Conservation (phyloP, 2,329 filamentous ascomycete genomes). For the Venturia effusa region DNA sequence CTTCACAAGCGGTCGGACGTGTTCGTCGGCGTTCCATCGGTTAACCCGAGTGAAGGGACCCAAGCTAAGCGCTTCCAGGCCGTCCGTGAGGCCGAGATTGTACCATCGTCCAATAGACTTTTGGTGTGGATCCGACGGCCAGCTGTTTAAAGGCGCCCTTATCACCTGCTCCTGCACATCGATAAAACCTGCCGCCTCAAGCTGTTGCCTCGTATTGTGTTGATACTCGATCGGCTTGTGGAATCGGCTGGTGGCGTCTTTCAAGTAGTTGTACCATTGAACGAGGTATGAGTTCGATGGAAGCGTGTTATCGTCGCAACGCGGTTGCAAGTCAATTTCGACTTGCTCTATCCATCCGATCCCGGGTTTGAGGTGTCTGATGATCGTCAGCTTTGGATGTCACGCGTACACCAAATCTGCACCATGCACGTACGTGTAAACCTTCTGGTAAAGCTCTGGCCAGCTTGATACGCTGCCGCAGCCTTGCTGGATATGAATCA, state of each 20-base stretch:
- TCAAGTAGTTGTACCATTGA: slow-evolving; percentile 60
- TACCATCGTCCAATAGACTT: slow-evolving; percentile 72
- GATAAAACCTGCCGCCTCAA: slow-evolving; percentile 65
- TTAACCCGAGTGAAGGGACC: slow-evolving; percentile 60
- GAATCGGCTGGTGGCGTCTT: slow-evolving; percentile 54
- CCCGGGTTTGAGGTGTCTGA: slow-evolving; percentile 65
- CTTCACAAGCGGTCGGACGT: slow-evolving; percentile 52
- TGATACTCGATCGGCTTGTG: slow-evolving; percentile 58
- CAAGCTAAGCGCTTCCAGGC: slow-evolving; percentile 61
- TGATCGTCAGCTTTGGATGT: slow-evolving; percentile 1
- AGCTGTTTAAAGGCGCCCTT: slow-evolving; percentile 62
- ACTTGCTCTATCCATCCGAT: slow-evolving; percentile 74
- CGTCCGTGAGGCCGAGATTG: slow-evolving; percentile 64
- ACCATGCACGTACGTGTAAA: slow-evolving; percentile 45
- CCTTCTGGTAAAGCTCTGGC: slow-evolving; percentile 61
- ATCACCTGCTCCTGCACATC: slow-evolving; percentile 64
- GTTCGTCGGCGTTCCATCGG: slow-evolving; percentile 44
- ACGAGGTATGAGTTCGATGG: slow-evolving; percentile 46
- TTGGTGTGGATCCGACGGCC: slow-evolving; percentile 53
- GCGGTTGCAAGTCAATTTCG: slow-evolving; percentile 75
- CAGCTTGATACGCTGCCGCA: slow-evolving; percentile 69
- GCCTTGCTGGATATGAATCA: slow-evolving; percentile 74
- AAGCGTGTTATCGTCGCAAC: slow-evolving; percentile 56
- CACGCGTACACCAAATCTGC: neutral
- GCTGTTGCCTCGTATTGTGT: slow-evolving; percentile 45